phyloP scores from a whole-genome alignment of 1,139 yeast species.

The Zygosaccharomyces sapae region DNA sequence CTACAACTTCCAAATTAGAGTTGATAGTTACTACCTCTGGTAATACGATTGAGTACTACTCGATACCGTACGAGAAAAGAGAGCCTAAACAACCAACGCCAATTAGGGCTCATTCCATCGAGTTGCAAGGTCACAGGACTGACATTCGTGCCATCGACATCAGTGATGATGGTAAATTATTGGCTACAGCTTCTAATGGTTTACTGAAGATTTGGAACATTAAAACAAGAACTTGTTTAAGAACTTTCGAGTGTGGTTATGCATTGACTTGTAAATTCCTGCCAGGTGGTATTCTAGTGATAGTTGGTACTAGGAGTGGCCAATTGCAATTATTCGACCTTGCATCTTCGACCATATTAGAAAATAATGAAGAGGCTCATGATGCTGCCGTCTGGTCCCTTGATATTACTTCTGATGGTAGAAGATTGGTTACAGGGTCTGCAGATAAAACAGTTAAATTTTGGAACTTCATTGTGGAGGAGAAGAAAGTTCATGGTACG shows the following conservation, averaged over 20 bases:
- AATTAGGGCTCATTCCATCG: slow-evolving; percentile 53
- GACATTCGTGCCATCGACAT: slow-evolving; percentile 83
- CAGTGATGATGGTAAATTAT: slow-evolving; percentile 70
- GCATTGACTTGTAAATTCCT: slow-evolving; percentile 76
- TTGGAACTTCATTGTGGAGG: slow-evolving; percentile 75
- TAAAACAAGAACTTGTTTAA: slow-evolving; percentile 64
- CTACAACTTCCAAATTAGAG: slow-evolving; percentile 48
- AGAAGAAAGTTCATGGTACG: slow-evolving; percentile 69
- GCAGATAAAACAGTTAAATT: slow-evolving; percentile 87
- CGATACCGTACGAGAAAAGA: slow-evolving; percentile 46
- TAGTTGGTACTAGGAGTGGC: slow-evolving; percentile 89
- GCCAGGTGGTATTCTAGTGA: slow-evolving; percentile 87
- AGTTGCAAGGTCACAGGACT: slow-evolving; percentile 79
- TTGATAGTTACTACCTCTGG: slow-evolving; percentile 61
- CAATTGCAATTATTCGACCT: slow-evolving; percentile 80
- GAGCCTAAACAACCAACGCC: slow-evolving; percentile 47
- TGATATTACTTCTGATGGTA: slow-evolving; percentile 84
- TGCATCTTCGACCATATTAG: slow-evolving; percentile 70
- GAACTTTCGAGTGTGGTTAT: slow-evolving; percentile 88
- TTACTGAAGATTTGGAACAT: slow-evolving; percentile 85
- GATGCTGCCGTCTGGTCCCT: slow-evolving; percentile 88
- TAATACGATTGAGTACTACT: slow-evolving; percentile 70
- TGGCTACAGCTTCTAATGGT: slow-evolving; percentile 91
- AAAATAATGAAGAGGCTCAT: slow-evolving; percentile 69
- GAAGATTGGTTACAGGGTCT: slow-evolving; percentile 82